Conservation (phyloP, 495 filamentous ascomycete species). For the Podospora didyma region DNA sequence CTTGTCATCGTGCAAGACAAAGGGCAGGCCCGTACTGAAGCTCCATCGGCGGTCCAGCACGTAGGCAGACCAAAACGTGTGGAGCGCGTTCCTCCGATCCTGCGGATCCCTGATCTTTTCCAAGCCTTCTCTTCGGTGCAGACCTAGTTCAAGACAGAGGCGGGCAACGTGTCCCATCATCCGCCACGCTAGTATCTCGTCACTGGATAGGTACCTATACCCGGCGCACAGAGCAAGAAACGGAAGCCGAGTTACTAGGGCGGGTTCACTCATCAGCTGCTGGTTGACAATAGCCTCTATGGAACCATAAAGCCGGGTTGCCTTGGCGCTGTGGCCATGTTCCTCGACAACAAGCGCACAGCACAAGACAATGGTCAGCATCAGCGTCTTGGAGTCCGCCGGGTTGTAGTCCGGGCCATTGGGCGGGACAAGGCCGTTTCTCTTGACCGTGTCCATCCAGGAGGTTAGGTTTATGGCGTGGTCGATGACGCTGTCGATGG, state of each 20-base stretch:
- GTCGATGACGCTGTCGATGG: constrained; percentile 60
- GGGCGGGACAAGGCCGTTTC: constrained; percentile 17
- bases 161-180: constrained; percentile 71
- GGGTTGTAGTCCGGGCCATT: constrained; percentile 54
- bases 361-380: constrained; percentile 78
- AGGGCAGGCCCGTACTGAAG: constrained; percentile 76
- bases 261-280: constrained; percentile 60
- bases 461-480: constrained; percentile 63
- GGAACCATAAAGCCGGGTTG: constrained; percentile 63
- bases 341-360: constrained; percentile 69
- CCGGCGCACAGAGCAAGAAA: constrained; percentile 72
- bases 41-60: constrained; percentile 79
- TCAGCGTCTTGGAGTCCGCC: constrained; percentile 61
- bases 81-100: constrained; percentile 56
- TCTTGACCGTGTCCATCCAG: constrained; percentile 57
- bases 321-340: constrained; percentile 70
- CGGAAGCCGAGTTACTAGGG: constrained; percentile 66
- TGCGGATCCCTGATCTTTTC: constrained; percentile 60
- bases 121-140: constrained; percentile 72
- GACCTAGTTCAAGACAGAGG: constrained; percentile 74
- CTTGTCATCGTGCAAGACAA: constrained; percentile 76
- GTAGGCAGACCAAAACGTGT: constrained; percentile 78
- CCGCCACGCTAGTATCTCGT: constrained; percentile 77
- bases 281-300: constrained; percentile 66
- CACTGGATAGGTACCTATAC: constrained; percentile 78